phyloP scores from a whole-genome alignment of 2,329 filamentous ascomycete species.

The Diaporthe aspalathi region DNA sequence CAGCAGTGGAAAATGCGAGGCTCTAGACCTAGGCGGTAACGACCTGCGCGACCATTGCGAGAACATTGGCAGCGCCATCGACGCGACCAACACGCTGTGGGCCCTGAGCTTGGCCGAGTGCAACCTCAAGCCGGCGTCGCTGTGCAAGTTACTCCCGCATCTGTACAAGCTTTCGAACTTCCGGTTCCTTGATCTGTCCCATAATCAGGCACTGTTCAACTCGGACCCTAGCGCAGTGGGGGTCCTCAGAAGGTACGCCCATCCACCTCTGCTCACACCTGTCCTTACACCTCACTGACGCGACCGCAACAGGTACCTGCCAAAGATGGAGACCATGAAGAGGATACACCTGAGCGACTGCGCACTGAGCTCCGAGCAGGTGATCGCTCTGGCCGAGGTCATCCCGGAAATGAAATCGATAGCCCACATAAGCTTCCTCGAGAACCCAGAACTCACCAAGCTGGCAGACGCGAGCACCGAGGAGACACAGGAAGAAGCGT shows the following conservation, averaged over 20 bases:
- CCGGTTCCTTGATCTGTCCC: constrained; percentile 90
- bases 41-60: constrained; percentile 70
- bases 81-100: constrained; percentile 71
- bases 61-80: constrained; percentile 63
- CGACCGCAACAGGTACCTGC: constrained; percentile 70
- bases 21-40: constrained; percentile 90
- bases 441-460: constrained; percentile 78
- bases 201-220: constrained; percentile 85
- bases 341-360: constrained; percentile 90
- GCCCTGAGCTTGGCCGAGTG: constrained; percentile 89
- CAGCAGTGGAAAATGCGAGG: constrained; percentile 81
- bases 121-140: constrained; percentile 77
- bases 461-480: constrained; percentile 83
- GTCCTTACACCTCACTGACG: background rate
- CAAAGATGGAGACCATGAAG: constrained; percentile 80
- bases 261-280: background rate
- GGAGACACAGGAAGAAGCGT: constrained; percentile 89
- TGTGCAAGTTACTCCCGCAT: constrained; percentile 80
- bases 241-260: constrained; percentile 77
- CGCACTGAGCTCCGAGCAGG: constrained; percentile 85
- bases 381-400: constrained; percentile 90
- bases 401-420: constrained; percentile 84
- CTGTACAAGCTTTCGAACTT: constrained; percentile 78
- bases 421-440: constrained; percentile 87
- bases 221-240: constrained; percentile 78